Percentiles rank a stretch among this genome's conserved stretches.
Evolutionary conservation across 2,329 filamentous ascomycete genomes (phyloP).

Genomic region (Endoconidiophora polonica): DNA sequence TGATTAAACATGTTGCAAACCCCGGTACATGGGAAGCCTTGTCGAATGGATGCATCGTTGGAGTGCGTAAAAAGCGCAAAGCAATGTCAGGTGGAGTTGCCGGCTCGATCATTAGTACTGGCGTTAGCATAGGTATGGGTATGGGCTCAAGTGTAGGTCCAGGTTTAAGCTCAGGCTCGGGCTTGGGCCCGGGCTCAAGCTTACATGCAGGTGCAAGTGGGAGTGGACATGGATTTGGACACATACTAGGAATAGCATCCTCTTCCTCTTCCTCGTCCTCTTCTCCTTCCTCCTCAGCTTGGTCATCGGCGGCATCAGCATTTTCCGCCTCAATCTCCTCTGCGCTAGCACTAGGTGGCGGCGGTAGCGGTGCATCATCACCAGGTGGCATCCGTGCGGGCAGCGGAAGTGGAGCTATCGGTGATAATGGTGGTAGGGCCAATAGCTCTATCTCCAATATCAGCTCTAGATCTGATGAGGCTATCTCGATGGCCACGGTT

Average conservation of each 20-base stretch:
- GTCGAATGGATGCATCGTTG: constrained; percentile 42
- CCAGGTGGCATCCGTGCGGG: no score
- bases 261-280: neutral
- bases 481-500: neutral
- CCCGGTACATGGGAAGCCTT: constrained; percentile 51
- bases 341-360: neutral
- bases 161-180: no score
- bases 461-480: neutral
- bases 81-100: constrained; percentile 10
- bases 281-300: neutral
- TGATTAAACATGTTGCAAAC: constrained; percentile 37
- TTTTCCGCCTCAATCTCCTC: neutral
- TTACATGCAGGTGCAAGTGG: no score
- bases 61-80: constrained; percentile 34
- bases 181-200: no score
- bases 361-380: neutral
- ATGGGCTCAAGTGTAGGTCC: no score
- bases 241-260: neutral
- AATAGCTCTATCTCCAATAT: neutral
- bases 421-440: neutral
- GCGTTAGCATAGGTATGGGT: no score
- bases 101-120: neutral
- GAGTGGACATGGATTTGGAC: no score
- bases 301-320: neutral
- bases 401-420: no score